Evolutionary conservation across 2,329 filamentous ascomycete species (phyloP).

Genomic region (Diaporthe aspalathi): DNA sequence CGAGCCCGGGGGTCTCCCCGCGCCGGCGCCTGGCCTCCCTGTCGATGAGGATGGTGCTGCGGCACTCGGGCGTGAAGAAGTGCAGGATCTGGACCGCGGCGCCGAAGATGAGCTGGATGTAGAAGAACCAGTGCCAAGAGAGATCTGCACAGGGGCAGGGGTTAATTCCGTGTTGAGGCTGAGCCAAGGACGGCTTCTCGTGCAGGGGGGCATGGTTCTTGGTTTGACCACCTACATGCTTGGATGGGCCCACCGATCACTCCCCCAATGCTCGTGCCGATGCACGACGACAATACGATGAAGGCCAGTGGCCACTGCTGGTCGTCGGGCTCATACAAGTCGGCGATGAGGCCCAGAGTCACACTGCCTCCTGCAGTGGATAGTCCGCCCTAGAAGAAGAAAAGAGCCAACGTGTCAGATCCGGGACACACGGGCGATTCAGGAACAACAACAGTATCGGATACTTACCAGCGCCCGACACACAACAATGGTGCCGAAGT

Average conservation of each 20-base stretch:
- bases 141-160: not conserved
- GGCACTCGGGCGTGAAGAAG: slow-evolving; percentile 68
- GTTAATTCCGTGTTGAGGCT: not conserved
- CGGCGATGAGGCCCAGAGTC: slow-evolving; percentile 73
- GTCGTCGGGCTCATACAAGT: slow-evolving; percentile 68
- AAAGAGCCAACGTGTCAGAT: not conserved
- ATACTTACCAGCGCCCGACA: slow-evolving; percentile 54
- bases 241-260: slow-evolving; percentile 58
- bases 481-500: slow-evolving; percentile 55
- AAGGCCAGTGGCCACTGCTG: slow-evolving; percentile 71
- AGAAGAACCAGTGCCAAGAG: slow-evolving; percentile 67
- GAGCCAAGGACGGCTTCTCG: not conserved
- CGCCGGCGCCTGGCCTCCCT: slow-evolving; percentile 67
- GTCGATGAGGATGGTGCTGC: slow-evolving; percentile 68
- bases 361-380: slow-evolving; percentile 74
- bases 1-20: slow-evolving; percentile 53
- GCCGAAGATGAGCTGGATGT: slow-evolving; percentile 70
- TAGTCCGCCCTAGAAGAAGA: slow-evolving; percentile 59
- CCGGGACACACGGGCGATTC: not conserved
- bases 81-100: slow-evolving; percentile 60
- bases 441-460: rapidly evolving
- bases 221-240: slow-evolving; percentile 5
- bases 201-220: not conserved
- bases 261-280: slow-evolving; percentile 65
- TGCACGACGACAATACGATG: slow-evolving; percentile 68